Evolutionary conservation across 2,329 filamentous ascomycete species (phyloP), one percentile per base, ranked within the genome.

Genomic region (Aureobasidium sp.): DNA sequence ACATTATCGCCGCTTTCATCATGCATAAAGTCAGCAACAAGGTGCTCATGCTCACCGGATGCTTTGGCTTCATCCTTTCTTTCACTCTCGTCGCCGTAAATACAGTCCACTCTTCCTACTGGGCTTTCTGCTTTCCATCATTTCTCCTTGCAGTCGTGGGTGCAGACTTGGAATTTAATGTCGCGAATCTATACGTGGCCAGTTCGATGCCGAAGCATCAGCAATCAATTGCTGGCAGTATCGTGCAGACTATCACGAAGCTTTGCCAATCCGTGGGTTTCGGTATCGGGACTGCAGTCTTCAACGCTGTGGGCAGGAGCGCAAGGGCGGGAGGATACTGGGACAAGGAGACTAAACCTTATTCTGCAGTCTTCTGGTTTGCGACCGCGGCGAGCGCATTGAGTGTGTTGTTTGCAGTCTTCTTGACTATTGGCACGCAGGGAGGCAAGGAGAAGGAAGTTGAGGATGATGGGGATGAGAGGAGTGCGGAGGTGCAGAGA

Each of bases 101-200:
- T 67, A 73, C 76, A 42, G 69, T 78, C 1, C 76, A 81, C 10
- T 79, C 79, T 61, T 79, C 76, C 21, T 89, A 89, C 69, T 89
- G 86, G 86, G 80, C 80, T 0, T 84, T 86, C 63, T 78, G 82
- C 6, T 89, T 89, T 68, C 84, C 86, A 0, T 79, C 80, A 0
- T 72, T 88, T 42, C 72, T 85, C 15, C 71, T 89, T 30, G 80
- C 81, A 27, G 86, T 88, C 1, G 75, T 87, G 4, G 86, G 86
- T 1, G 85, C 85, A 0, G 87, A 89, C 68, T 81, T 89, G 36
- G 82, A 88, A 62, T 89, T 88, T 71, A 87, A 88, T 63, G 86
- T 89, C 27, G 81, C 83, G 3, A 89, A 89, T 79, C 86, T 89
- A 81, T 89, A 88, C 65, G 85, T 89, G 59, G 83, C 88, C 78